These are phyloP conservation scores for Lactarius hatsudake DNA, from an alignment of 768 basidiomycete genomes.

Conservation along the genomic window DNA sequence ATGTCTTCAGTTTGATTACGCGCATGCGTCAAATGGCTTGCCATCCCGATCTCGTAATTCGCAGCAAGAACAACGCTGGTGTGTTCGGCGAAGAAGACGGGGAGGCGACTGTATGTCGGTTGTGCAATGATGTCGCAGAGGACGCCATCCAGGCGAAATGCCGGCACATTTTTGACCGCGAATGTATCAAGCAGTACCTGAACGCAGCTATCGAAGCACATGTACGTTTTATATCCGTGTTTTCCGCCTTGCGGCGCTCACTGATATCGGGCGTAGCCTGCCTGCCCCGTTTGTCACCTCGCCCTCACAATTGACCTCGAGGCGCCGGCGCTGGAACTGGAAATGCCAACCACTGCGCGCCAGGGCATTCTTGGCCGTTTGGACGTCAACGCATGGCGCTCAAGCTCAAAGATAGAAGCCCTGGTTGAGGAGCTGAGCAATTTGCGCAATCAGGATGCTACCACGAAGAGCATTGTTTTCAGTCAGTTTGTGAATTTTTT, in stretches of 20 bases:
- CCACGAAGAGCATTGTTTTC: slow-evolving; percentile 96
- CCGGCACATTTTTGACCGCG: slow-evolving; percentile 91
- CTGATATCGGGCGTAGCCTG: slow-evolving; percentile 52
- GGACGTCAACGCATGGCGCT: slow-evolving; percentile 86
- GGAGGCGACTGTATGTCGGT: slow-evolving; percentile 84
- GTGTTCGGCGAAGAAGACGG: slow-evolving; percentile 57
- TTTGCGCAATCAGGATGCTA: slow-evolving; percentile 77
- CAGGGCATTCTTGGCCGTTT: slow-evolving; percentile 95
- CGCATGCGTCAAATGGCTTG: slow-evolving; percentile 96
- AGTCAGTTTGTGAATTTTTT: slow-evolving; percentile 93
- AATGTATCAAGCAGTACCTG: slow-evolving; percentile 93
- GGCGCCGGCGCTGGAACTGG: slow-evolving; percentile 84
- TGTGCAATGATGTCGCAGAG: slow-evolving; percentile 97
- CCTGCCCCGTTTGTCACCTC: slow-evolving; percentile 93
- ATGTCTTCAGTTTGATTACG: slow-evolving; percentile 88
- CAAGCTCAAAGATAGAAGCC: slow-evolving; percentile 97
- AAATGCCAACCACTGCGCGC: slow-evolving; percentile 52
- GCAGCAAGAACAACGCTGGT: slow-evolving; percentile 74
- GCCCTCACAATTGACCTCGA: slow-evolving; percentile 94
- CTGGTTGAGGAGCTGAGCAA: slow-evolving; percentile 90
- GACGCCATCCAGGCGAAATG: slow-evolving; percentile 95
- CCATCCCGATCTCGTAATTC: slow-evolving; percentile 90
- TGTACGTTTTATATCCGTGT: slow-evolving; percentile 30
- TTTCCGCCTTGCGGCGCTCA: neutral
- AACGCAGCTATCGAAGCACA: slow-evolving; percentile 69